These are phyloP conservation scores for Penicillium sp. DNA, from an alignment of 2,329 filamentous ascomycete genomes.

Conservation along the genomic window DNA sequence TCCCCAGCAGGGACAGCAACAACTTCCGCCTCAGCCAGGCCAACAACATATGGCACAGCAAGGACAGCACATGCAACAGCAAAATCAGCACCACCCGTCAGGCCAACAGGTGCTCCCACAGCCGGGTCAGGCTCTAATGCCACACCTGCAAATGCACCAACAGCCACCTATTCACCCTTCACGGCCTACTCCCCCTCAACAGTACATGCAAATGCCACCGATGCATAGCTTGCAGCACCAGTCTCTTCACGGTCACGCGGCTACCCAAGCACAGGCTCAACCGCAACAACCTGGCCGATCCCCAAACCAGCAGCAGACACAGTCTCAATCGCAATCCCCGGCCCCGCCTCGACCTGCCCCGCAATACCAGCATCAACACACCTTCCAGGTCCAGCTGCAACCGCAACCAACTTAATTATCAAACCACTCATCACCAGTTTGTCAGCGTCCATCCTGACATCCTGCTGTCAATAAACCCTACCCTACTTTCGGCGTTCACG, in stretches of 20 bases:
- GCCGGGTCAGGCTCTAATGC: constrained; percentile 23
- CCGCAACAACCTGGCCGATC: constrained; percentile 17
- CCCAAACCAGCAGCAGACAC: constrained; percentile 17
- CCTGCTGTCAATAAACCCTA: constrained; percentile 1
- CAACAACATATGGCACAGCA: constrained; percentile 13
- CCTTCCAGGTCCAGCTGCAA: constrained; percentile 29
- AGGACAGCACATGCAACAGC: constrained; percentile 3
- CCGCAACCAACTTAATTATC: constrained; percentile 23
- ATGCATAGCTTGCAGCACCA: constrained; percentile 26
- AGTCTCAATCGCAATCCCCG: constrained; percentile 17
- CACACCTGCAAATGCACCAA: constrained; percentile 30
- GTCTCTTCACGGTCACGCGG: constrained; percentile 15
- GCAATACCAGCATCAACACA: constrained; percentile 32
- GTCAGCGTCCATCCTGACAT: no score
- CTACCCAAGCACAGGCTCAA: constrained; percentile 10
- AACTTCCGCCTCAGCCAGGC: constrained; percentile 12
- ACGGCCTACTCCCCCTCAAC: constrained; percentile 22
- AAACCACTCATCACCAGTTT: neutral
- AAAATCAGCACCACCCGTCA: constrained; percentile 15
- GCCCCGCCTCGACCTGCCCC: constrained; percentile 28
- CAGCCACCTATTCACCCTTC: constrained; percentile 20
- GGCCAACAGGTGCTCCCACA: constrained; percentile 17
- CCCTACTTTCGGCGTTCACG: constrained; percentile 1
- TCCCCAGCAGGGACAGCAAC: constrained; percentile 17
- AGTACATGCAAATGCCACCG: constrained; percentile 28